phyloP scores from a whole-genome alignment of 352 stramenopile genomes.

The Hyaloperonospora brassicae region DNA sequence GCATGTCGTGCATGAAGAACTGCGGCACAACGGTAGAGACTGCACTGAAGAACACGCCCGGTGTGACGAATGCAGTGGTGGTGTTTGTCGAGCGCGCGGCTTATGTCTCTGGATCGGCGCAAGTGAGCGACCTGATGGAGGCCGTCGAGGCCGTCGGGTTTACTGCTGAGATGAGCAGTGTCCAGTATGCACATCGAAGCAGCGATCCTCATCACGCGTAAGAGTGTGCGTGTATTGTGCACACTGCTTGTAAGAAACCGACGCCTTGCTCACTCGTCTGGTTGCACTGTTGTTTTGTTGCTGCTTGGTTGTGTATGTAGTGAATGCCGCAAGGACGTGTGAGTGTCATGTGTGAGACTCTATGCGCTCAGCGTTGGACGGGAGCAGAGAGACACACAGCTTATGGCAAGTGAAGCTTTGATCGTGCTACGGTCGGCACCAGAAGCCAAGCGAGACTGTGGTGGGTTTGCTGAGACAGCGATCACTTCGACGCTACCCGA shows the following conservation, averaged over 20 bases:
- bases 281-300: constrained; percentile 15
- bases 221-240: constrained; percentile 24
- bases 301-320: constrained; percentile 15
- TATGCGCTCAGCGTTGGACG: too few relatives aligned
- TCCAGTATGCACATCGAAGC: constrained; percentile 10
- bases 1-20: constrained; percentile 94
- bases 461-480: too few relatives aligned
- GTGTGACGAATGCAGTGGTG: constrained; percentile 72
- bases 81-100: constrained; percentile 65
- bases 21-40: constrained; percentile 88
- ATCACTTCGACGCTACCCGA: too few relatives aligned
- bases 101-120: constrained; percentile 58
- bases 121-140: constrained; percentile 44
- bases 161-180: constrained; percentile 38
- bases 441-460: too few relatives aligned
- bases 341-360: constrained; percentile 2
- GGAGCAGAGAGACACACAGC: too few relatives aligned
- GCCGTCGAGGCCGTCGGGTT: constrained; percentile 66
- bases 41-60: constrained; percentile 49
- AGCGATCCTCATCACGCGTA: constrained; percentile 44
- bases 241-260: constrained; percentile 22
- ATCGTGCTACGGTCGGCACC: too few relatives aligned
- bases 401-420: too few relatives aligned
- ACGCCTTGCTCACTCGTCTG: constrained; percentile 21
- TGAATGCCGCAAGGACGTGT: constrained; percentile 37